Conservation (phyloP, 495 filamentous ascomycete species). For the Penicillium psychrofluorescens region DNA sequence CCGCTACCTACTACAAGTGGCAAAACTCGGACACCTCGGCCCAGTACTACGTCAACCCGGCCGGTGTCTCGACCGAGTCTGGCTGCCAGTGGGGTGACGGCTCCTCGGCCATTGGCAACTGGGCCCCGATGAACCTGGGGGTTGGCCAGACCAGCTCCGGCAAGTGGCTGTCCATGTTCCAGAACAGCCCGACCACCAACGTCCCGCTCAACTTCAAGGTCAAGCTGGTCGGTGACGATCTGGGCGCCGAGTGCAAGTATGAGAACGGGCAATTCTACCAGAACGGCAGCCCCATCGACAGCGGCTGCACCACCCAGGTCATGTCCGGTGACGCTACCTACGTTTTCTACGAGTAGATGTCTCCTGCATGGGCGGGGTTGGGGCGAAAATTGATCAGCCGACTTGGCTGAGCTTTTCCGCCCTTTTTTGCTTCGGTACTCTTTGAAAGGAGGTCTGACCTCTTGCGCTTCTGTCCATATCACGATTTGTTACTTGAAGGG, state of each 20-base stretch:
- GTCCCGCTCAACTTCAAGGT: slow-evolving; percentile 64
- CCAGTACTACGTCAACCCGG: slow-evolving; percentile 95
- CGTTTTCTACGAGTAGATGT: slow-evolving; percentile 30
- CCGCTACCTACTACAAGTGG: slow-evolving; percentile 67
- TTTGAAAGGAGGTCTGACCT: slow-evolving; percentile 6
- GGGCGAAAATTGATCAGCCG: slow-evolving; percentile 1
- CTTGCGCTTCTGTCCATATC: slow-evolving; percentile 21
- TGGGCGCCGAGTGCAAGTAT: slow-evolving; percentile 64
- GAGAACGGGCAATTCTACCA: slow-evolving; percentile 49
- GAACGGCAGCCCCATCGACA: slow-evolving; percentile 33
- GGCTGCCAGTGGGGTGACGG: slow-evolving; percentile 77
- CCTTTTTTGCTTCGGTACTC: slow-evolving; percentile 5
- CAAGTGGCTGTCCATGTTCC: slow-evolving; percentile 80
- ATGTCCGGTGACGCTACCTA: slow-evolving; percentile 40
- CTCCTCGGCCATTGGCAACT: slow-evolving; percentile 65
- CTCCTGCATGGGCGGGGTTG: neutral
- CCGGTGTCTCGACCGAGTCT: slow-evolving; percentile 55
- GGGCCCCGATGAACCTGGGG: slow-evolving; percentile 82
- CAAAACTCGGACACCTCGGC: slow-evolving; percentile 68
- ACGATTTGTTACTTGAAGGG: slow-evolving; percentile 19
- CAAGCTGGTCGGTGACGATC: slow-evolving; percentile 57
- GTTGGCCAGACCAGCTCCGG: slow-evolving; percentile 57
- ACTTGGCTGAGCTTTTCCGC: slow-evolving; percentile 9
- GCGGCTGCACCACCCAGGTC: slow-evolving; percentile 58
- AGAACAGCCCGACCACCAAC: slow-evolving; percentile 57